A percentile compares a stretch with the other conserved stretches of the same genome.
phyloP scores from a whole-genome alignment of 768 basidiomycete species.

The Lentinula detonsa region DNA sequence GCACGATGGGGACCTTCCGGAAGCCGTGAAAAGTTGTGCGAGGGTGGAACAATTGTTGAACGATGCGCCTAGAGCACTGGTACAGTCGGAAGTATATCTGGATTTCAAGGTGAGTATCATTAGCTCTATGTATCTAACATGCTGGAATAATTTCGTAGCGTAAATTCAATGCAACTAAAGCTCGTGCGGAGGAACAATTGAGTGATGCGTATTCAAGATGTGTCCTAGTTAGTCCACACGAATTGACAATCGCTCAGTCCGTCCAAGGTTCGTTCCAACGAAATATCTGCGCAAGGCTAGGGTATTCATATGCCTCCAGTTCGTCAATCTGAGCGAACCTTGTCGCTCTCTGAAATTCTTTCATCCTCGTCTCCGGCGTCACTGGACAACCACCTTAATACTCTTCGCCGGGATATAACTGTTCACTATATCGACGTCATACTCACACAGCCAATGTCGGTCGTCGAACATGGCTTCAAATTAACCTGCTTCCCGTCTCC shows the following conservation, averaged over 20 bases:
- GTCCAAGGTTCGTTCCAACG: conserved; percentile 34
- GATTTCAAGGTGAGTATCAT: conserved; percentile 52
- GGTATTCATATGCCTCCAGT: conserved; percentile 33
- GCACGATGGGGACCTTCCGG: conserved; percentile 54
- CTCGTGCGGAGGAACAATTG: conserved; percentile 66
- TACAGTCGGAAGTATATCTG: conserved; percentile 40
- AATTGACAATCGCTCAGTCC: conserved; percentile 42
- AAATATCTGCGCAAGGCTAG: not conserved
- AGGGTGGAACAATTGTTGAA: conserved; percentile 39
- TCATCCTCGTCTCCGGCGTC: conserved; percentile 51
- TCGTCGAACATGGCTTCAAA: conserved; percentile 35
- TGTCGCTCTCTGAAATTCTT: conserved; percentile 51
- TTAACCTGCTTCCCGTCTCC: conserved; percentile 44
- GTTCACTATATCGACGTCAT: conserved; percentile 53
- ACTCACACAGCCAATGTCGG: conserved; percentile 44
- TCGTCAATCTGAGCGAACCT: conserved; percentile 41
- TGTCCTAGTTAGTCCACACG: conserved; percentile 42
- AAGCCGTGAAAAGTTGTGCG: conserved; percentile 45
- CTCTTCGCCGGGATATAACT: conserved; percentile 60
- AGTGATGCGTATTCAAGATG: conserved; percentile 61
- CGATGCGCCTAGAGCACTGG: conserved; percentile 44
- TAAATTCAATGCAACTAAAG: conserved; percentile 46
- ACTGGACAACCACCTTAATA: conserved; percentile 49
- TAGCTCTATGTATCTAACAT: conserved; percentile 7
- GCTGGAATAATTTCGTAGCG: conserved; percentile 30